Base-by-base conservation (phyloP, 345 rosid species). In the Hypericum perforatum region DNA sequence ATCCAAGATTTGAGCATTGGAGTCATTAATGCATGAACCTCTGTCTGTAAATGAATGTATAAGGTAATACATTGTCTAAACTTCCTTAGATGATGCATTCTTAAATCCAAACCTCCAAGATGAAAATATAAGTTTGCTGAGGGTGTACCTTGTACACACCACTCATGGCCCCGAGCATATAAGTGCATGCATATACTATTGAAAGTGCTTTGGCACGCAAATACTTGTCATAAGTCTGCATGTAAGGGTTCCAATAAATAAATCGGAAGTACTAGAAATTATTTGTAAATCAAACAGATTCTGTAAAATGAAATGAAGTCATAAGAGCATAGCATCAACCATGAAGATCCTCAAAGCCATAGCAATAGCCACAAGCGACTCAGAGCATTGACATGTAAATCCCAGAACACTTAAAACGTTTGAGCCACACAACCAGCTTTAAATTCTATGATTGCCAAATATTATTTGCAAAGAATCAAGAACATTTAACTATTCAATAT, bases 101-200 rank as follows among this genome's bases (percentile, higher is more conserved):
- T n/a, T 12, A 62, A 51, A 6, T 54, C 49, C 10, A 60, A 51
- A 15, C 36, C 42, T 29, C 42, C 22, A n/a, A 10, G 22, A 14
- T 11, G 15, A 9, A 46, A 46, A 14, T 32, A 16, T 8, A 9
- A 14, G 8, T 6, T 3, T 11, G 15, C 2, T 13, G 16, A 57
- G 39, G 41, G 48, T 49, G 45, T 76, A 91, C 98, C 96, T 79
- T 75, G 49, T 75, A 84, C 53, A 84, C 82, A 73, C 85, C 95
- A 71, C 85, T 82, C 89, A 91, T 79, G 47, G 71, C 65, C 59
- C 92, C 98, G 57, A 91, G 78, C 67, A 91, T 64, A 16, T 86
- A 81, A 55, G 72, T 66, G 68, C 94, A 86, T 43, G 89, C 76
- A 74, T 91, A 81, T 74, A 86, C 74, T 43, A 86, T 81, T 51